Conservation (phyloP, 2,329 filamentous ascomycete species). For the Fusarium vanettenii region DNA sequence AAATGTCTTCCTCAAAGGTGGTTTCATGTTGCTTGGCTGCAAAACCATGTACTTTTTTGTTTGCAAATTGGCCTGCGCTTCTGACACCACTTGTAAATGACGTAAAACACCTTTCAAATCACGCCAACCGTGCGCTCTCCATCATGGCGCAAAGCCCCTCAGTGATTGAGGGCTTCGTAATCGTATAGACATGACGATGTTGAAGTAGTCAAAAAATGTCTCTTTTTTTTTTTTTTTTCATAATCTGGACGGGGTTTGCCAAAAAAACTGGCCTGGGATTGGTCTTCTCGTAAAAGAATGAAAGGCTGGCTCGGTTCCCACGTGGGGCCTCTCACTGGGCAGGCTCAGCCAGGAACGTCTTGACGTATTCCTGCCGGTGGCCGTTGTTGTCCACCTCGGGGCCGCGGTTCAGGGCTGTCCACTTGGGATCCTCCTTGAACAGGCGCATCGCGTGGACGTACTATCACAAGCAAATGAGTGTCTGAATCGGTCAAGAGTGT, state of each 20-base stretch:
- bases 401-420: slow-evolving; percentile 90
- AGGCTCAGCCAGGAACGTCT: slow-evolving; percentile 53
- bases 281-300: slow-evolving; percentile 2
- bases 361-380: slow-evolving; percentile 82
- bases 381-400: slow-evolving; percentile 81
- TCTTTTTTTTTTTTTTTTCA: not conserved
- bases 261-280: not conserved
- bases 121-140: slow-evolving; percentile 26
- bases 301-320: slow-evolving; percentile 21
- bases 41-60: not conserved
- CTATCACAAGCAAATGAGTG: slow-evolving; percentile 57
- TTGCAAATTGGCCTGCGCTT: not conserved
- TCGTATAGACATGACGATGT: slow-evolving; percentile 1
- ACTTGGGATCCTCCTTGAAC: slow-evolving; percentile 98
- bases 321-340: slow-evolving; percentile 39
- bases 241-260: not conserved
- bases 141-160: slow-evolving; percentile 2
- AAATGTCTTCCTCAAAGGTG: not conserved
- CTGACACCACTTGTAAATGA: slow-evolving; percentile 23
- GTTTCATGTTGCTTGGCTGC: not conserved
- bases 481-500: not conserved
- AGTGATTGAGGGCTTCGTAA: not conserved
- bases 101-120: slow-evolving; percentile 20
- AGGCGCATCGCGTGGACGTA: slow-evolving; percentile 96
- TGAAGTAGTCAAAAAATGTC: not conserved